phyloP scores from a whole-genome alignment of 108 stramenopile genomes.

The Stephanodiscus triporus region DNA sequence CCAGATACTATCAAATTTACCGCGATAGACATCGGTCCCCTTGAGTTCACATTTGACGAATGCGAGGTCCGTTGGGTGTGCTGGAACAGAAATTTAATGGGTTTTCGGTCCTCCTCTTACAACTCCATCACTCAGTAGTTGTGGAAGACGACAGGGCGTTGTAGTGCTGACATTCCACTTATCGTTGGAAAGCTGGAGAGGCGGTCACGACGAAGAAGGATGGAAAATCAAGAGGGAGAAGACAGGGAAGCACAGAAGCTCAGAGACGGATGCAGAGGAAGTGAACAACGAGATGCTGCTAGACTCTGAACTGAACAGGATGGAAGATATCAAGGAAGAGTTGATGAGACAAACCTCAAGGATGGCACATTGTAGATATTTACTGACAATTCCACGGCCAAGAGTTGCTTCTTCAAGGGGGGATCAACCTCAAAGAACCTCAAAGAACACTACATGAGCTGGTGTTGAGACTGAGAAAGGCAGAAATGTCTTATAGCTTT shows the following conservation, averaged over 20 bases:
- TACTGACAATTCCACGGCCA: conserved; percentile 43
- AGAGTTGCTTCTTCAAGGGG: conserved; percentile 38
- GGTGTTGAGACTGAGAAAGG: conserved; percentile 24
- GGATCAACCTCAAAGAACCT: conserved; percentile 19
- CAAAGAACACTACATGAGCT: conserved; percentile 22
- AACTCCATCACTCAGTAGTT: neutral
- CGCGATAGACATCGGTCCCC: conserved; percentile 16
- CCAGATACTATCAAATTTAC: neutral
- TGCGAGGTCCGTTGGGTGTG: neutral
- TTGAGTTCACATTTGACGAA: conserved; percentile 5
- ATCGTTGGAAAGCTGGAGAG: no score
- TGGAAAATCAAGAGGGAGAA: no score
- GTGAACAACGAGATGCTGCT: no score
- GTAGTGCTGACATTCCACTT: no score
- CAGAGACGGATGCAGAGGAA: no score
- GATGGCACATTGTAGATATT: no score
- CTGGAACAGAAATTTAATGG: conserved; percentile 35
- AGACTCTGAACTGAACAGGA: no score
- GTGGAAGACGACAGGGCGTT: no score
- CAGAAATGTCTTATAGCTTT: conserved; percentile 22
- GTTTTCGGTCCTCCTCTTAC: conserved; percentile 34
- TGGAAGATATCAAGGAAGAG: no score
- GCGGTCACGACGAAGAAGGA: no score
- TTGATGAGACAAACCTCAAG: no score
- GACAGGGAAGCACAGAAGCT: no score